These are phyloP conservation scores for Anastatica hierochuntica DNA, from an alignment of 345 rosid species.

Conservation along the genomic window DNA sequence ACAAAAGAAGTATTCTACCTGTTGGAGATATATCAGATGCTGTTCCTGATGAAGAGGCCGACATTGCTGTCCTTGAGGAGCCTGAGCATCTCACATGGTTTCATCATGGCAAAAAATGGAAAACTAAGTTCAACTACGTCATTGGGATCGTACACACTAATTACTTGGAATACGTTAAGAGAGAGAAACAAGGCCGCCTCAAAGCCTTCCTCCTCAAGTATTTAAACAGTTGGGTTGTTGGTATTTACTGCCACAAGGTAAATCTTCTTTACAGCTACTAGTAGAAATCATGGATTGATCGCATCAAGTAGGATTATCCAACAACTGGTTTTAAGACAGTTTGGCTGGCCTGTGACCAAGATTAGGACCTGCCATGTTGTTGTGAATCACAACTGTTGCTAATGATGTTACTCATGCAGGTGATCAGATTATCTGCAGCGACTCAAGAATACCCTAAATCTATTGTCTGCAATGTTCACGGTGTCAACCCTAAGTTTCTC, in stretches of 20 bases:
- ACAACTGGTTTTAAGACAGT: background rate
- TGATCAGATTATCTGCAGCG: constrained; percentile 86
- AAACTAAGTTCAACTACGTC: constrained; percentile 61
- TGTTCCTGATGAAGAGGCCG: constrained; percentile 74
- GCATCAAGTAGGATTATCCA: no score
- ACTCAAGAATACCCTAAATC: constrained; percentile 85
- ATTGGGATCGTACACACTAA: constrained; percentile 83
- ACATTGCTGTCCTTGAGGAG: constrained; percentile 92
- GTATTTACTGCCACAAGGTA: constrained; percentile 94
- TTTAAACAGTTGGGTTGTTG: constrained; percentile 67
- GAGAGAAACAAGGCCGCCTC: constrained; percentile 68
- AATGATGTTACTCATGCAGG: constrained; percentile 36
- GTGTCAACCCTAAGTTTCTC: constrained; percentile 89
- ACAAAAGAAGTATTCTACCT: constrained; percentile 82
- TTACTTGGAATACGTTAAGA: constrained; percentile 77
- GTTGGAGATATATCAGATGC: constrained; percentile 75
- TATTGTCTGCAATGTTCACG: constrained; percentile 84
- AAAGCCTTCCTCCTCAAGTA: constrained; percentile 58
- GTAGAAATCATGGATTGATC: background rate
- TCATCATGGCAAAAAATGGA: constrained; percentile 97
- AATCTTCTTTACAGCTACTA: constrained; percentile 1
- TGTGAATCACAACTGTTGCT: constrained; percentile 2
- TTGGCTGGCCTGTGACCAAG: no score
- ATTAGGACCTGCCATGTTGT: background rate
- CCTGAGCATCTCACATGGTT: constrained; percentile 99